These are phyloP conservation scores for Extremus antarcticus DNA, from an alignment of 495 filamentous ascomycete genomes.

Conservation along the genomic window DNA sequence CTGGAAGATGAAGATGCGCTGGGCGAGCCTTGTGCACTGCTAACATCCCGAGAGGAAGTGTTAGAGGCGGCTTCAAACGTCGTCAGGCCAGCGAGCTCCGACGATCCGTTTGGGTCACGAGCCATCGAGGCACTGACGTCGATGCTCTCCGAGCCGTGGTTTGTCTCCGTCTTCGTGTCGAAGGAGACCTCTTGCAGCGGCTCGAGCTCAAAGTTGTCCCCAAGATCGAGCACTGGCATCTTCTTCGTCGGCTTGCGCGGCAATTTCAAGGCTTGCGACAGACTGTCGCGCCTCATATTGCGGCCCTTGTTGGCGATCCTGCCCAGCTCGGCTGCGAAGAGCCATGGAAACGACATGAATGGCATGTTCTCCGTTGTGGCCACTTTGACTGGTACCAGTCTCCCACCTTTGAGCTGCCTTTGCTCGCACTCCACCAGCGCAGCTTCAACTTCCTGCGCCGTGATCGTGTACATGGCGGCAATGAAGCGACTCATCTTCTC, in stretches of 20 bases:
- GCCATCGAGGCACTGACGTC: too few species aligned
- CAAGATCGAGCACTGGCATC: background rate
- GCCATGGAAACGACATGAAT: conserved; percentile 88
- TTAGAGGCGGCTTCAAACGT: too few species aligned
- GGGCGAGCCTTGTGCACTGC: too few species aligned
- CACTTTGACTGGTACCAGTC: conserved; percentile 26
- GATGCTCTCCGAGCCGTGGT: too few species aligned
- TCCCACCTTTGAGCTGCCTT: conserved; percentile 28
- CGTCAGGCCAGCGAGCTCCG: too few species aligned
- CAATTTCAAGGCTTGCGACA: background rate
- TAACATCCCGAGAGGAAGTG: too few species aligned
- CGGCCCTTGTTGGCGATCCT: conserved; percentile 6
- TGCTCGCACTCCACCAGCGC: conserved; percentile 38
- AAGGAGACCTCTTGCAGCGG: conserved; percentile 4
- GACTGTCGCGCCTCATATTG: background rate
- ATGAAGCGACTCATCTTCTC: conserved; percentile 55
- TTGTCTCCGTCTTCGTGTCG: too few species aligned
- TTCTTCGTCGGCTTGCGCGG: background rate
- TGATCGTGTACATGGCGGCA: conserved; percentile 79
- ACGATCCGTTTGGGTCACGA: too few species aligned
- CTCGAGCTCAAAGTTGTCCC: background rate
- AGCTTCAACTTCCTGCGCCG: conserved; percentile 53
- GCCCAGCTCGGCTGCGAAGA: conserved; percentile 65
- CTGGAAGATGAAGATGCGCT: too few species aligned
- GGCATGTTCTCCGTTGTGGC: conserved; percentile 47